Conservation (phyloP, 2,329 filamentous ascomycete species). For the Xylaria polymorpha region DNA sequence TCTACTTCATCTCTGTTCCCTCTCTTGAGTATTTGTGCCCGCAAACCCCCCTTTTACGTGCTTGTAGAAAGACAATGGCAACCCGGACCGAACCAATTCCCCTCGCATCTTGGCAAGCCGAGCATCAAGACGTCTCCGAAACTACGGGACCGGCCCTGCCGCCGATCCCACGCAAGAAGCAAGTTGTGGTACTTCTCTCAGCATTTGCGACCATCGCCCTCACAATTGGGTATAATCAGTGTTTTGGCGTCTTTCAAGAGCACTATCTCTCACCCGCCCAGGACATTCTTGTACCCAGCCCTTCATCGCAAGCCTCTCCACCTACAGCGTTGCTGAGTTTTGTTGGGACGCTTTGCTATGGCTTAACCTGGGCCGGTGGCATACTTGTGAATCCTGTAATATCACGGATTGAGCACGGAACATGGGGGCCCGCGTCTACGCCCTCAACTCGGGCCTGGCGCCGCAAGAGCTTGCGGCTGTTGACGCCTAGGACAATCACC, state of each 20-base stretch:
- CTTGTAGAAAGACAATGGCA: constrained; percentile 27
- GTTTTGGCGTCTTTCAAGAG: constrained; percentile 61
- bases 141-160: constrained; percentile 35
- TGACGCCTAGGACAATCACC: constrained; percentile 54
- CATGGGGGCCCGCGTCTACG: constrained; percentile 40
- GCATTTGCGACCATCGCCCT: constrained; percentile 59
- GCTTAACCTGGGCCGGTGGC: constrained; percentile 62
- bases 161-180: constrained; percentile 55
- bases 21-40: not conserved
- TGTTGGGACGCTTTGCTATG: constrained; percentile 60
- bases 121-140: constrained; percentile 20
- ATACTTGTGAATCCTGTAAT: constrained; percentile 62
- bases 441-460: constrained; percentile 41
- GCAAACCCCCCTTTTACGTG: not conserved
- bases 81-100: constrained; percentile 34
- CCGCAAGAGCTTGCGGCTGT: constrained; percentile 42
- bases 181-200: constrained; percentile 57
- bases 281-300: constrained; percentile 52
- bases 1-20: not conserved
- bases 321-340: constrained; percentile 60
- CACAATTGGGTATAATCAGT: constrained; percentile 62
- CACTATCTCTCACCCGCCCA: constrained; percentile 59
- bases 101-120: constrained; percentile 27
- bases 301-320: constrained; percentile 47
- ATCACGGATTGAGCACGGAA: constrained; percentile 54